Evolutionary conservation across 1,139 yeast genomes (phyloP).

Genomic region (Lodderomyces parapsilosis): DNA sequence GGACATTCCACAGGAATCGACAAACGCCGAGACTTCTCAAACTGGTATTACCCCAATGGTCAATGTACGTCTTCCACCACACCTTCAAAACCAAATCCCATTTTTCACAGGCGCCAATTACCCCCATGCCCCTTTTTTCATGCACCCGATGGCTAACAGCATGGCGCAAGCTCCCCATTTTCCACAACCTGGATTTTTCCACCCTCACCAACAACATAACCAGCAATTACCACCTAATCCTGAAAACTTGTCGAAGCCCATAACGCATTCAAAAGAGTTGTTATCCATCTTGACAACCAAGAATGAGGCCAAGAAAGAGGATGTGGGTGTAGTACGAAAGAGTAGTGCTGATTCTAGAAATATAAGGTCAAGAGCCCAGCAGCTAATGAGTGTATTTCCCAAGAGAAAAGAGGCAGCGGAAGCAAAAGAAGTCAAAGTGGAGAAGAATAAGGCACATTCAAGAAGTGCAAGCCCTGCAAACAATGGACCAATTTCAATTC

Average conservation of each 20-base stretch:
- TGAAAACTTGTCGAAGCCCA: constrained; percentile 41
- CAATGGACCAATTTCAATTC: background rate
- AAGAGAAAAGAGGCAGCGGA: constrained; percentile 12
- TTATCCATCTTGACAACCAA: constrained; percentile 48
- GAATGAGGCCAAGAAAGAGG: constrained; percentile 18
- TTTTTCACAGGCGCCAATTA: constrained; percentile 11
- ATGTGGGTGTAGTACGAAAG: constrained; percentile 6
- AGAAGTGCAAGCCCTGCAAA: background rate
- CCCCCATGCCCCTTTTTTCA: background rate
- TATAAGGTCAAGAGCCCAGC: constrained; percentile 38
- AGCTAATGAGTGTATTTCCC: constrained; percentile 38
- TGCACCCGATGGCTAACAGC: constrained; percentile 7
- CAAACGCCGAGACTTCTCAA: constrained; percentile 2
- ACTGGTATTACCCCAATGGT: constrained; percentile 9
- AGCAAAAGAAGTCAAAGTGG: background rate
- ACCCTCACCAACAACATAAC: constrained; percentile 5
- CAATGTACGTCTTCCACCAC: constrained; percentile 18
- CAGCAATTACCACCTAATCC: constrained; percentile 34
- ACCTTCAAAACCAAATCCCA: constrained; percentile 28
- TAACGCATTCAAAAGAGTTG: constrained; percentile 50
- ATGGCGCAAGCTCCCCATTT: constrained; percentile 12
- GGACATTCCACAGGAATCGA: background rate
- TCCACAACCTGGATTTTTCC: constrained; percentile 12
- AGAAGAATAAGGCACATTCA: background rate
- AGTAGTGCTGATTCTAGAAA: constrained; percentile 22